Conservation (phyloP, 768 basidiomycete genomes). For the Suillus decipiens region DNA sequence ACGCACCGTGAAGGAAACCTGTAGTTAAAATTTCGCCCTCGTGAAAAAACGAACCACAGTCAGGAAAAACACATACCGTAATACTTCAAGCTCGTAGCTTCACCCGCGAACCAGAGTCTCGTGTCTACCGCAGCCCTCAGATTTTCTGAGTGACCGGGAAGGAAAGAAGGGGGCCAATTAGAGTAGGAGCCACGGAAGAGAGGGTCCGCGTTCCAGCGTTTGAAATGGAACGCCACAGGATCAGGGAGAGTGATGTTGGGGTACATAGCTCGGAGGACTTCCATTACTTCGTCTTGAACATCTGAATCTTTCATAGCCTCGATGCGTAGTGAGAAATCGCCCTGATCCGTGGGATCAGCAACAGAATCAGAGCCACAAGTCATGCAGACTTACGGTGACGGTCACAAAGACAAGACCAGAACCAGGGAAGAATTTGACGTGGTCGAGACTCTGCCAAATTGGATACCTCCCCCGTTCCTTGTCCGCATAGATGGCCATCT, state of each 20-base stretch:
- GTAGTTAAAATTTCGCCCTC: constrained; percentile 1
- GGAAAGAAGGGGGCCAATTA: constrained; percentile 69
- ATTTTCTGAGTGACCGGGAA: constrained; percentile 54
- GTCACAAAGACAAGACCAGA: constrained; percentile 47
- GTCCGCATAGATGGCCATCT: constrained; percentile 57
- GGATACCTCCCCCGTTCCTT: constrained; percentile 61
- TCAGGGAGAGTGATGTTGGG: constrained; percentile 54
- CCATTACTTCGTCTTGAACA: constrained; percentile 55
- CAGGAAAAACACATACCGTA: constrained; percentile 48
- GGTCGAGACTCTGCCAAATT: constrained; percentile 68
- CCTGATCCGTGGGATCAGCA: constrained; percentile 35
- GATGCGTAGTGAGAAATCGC: constrained; percentile 60
- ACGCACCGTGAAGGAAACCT: constrained; percentile 63
- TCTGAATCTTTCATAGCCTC: constrained; percentile 50
- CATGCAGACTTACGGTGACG: constrained; percentile 23
- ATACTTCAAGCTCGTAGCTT: constrained; percentile 58
- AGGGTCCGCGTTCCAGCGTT: constrained; percentile 55
- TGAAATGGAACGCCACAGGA: constrained; percentile 56
- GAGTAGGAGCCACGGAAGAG: constrained; percentile 52
- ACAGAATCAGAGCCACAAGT: background rate
- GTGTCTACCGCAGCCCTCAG: constrained; percentile 52
- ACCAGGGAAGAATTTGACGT: constrained; percentile 56
- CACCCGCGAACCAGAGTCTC: constrained; percentile 63
- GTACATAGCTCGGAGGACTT: constrained; percentile 61
- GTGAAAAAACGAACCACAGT: constrained; percentile 2